Evolutionary conservation across 163 green algal species (phyloP).

Genomic region (Botryococcus braunii): DNA sequence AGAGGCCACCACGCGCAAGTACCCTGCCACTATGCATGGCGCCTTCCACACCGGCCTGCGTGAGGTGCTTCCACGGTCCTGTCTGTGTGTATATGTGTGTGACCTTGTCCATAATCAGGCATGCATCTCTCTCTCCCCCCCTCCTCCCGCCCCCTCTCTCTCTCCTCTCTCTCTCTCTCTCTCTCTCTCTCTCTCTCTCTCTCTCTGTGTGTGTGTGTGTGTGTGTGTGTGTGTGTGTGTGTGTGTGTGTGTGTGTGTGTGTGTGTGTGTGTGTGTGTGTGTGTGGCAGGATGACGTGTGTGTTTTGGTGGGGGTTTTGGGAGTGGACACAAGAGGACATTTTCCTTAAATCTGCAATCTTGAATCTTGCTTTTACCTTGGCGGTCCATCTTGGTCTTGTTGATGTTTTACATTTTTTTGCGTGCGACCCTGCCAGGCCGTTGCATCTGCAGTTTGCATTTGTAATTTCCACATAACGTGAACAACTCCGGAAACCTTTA

Average conservation of each 20-base stretch:
- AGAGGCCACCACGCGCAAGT: slow-evolving; percentile 57
- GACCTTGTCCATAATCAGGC: background rate
- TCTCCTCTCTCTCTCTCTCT: too few relatives aligned
- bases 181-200: background rate
- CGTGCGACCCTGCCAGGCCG: background rate
- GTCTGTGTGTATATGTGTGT: background rate
- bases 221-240: background rate
- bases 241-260: too few relatives aligned
- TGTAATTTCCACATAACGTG: background rate
- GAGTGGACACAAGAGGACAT: too few relatives aligned
- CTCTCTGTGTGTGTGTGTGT: background rate
- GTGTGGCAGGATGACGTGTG: too few relatives aligned
- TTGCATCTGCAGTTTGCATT: background rate
- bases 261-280: too few relatives aligned
- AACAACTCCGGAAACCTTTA: background rate
- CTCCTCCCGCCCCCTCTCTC: too few relatives aligned
- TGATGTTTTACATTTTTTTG: background rate
- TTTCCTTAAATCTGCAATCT: too few relatives aligned
- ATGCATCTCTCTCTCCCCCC: too few relatives aligned
- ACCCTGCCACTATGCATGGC: slow-evolving; percentile 94
- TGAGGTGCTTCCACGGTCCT: background rate
- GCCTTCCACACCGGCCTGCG: slow-evolving; percentile 69
- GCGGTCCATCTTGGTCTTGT: too few relatives aligned
- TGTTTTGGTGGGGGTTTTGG: too few relatives aligned
- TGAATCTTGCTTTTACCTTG: too few relatives aligned